Evolutionary conservation across 2,329 filamentous ascomycete genomes (phyloP), one percentile per base, ranked within the genome.

Genomic region (Fusarium keratoplasticum): DNA sequence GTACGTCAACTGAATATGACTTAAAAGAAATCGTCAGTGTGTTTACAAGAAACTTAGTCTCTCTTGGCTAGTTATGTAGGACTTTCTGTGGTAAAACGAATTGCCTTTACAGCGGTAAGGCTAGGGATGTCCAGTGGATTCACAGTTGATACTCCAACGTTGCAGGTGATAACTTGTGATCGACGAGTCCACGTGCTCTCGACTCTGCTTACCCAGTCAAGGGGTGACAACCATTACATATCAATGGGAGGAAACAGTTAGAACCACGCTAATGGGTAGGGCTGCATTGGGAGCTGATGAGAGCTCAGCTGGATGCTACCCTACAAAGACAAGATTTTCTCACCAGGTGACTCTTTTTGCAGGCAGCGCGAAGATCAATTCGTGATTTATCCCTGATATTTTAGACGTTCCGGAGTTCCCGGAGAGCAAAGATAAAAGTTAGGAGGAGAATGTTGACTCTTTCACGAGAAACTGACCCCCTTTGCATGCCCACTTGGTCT

Each of bases 211-310:
- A 29, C 40, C 25, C 33, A 22, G 42, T 40, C 31, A 40, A 22
- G 20, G 22, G 66, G 55, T 40, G 44, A 36, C 54, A 61, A n/a
- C 35, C 33, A 40, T 38, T 27, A 29, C 47, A 52, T 20, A 54
- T 38, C 16, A 57, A 52, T 33, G 31, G 50, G 10, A 40, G 36
- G 33, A 59, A 55, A 44, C 27, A 61, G 33, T 58, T 54, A 55
- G 27, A 57, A 20, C 7, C 25, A 50, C 38, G 35, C 52, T 64
- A 70, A 54, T 42, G 35, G n/a, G 20, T 70, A 64, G 63, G 59
- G 67, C 47, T 73, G 70, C 59, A 50, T 64, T 71, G 52, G 54
- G 20, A 64, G 63, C 54, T 36, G 35, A 54, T 47, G 40, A 70
- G 36, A 11, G 35, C 57, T 66, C 35, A 54, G 38, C 35, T 65